Conservation (phyloP, 495 filamentous ascomycete species). For the Bacidia rubella region DNA sequence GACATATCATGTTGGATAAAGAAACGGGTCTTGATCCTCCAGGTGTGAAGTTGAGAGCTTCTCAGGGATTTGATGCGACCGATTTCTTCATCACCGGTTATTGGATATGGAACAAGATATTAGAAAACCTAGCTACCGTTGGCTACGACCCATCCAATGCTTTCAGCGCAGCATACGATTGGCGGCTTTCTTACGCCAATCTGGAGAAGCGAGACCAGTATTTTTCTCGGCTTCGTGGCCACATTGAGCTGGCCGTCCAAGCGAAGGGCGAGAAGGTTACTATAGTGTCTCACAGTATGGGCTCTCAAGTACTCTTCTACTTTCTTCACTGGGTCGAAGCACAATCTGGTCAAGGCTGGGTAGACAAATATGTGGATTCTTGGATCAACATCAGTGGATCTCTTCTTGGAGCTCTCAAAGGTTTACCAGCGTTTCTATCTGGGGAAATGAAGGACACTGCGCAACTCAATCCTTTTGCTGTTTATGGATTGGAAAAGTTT, state of each 20-base stretch:
- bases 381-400: conserved; percentile 98
- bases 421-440: conserved; percentile 76
- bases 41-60: conserved; percentile 81
- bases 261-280: conserved; percentile 65
- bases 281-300: conserved; percentile 93
- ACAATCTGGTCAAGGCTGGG: conserved; percentile 78
- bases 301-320: conserved; percentile 85
- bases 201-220: conserved; percentile 85
- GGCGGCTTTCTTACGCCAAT: conserved; percentile 86
- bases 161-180: conserved; percentile 92
- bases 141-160: conserved; percentile 92
- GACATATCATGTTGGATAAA: conserved; percentile 92
- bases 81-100: conserved; percentile 77
- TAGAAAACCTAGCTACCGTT: conserved; percentile 89
- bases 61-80: conserved; percentile 96
- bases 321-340: conserved; percentile 97
- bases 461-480: conserved; percentile 92
- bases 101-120: conserved; percentile 99
- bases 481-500: conserved; percentile 95
- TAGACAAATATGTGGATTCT: conserved; percentile 75
- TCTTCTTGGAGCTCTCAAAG: conserved; percentile 93
- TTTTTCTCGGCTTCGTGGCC: conserved; percentile 74
- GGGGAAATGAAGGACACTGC: conserved; percentile 98
- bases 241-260: conserved; percentile 69
- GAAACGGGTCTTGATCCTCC: conserved; percentile 82